Base-by-base conservation (phyloP, 2,329 filamentous ascomycete species). In the Stagonosporopsis chrysanthemi region DNA sequence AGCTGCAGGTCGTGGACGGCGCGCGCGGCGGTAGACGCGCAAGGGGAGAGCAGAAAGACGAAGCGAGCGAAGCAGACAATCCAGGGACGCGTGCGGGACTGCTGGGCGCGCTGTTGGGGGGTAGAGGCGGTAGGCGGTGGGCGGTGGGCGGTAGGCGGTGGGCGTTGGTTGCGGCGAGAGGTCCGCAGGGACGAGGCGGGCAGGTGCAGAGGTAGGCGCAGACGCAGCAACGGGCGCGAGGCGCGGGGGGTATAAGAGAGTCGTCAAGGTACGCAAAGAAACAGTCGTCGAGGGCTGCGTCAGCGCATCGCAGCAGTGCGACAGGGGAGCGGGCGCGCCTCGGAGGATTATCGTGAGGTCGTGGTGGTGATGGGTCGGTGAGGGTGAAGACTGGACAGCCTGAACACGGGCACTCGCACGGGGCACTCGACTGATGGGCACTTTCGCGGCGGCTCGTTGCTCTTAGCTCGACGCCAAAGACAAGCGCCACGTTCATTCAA, bases 281-380 rank as follows among this genome's bases (percentile, higher is more conserved):
- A 70, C 49, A 54, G 63, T 62, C 51, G 66, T 65, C 45, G 59
- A 54, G 56, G 54, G 49, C 45, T 58, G 47, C 44, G 54, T 66
- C 66, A 62, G 67, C 58, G 63, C 68, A 67, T 68, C 52, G 66
- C 63, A 53, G 50, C 49, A 58, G 50, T 42, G 56, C 56, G 50
- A 62, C 60, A 62, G 66, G 61, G 65, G 65, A 62, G 58, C 64
- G 63, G 63, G 62, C 61, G 63, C 60, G 53, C 60, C 64, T 63
- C 62, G 64, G 59, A 54, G 49, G 43, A 56, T 47, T 55, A 52
- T 68, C 61, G 65, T 68, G 65, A 68, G 44, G 63, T 63, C 60
- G 64, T 63, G 65, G 64, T 56, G 58, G 49, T 49, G 49, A 44
- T 41, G 49, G 40, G 44, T 44, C 31, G 45, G 31, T 28, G 52